Evolutionary conservation across 2,329 filamentous ascomycete genomes (phyloP), one percentile per base, ranked within the genome.

Genomic region (Stagonosporopsis tanaceti): DNA sequence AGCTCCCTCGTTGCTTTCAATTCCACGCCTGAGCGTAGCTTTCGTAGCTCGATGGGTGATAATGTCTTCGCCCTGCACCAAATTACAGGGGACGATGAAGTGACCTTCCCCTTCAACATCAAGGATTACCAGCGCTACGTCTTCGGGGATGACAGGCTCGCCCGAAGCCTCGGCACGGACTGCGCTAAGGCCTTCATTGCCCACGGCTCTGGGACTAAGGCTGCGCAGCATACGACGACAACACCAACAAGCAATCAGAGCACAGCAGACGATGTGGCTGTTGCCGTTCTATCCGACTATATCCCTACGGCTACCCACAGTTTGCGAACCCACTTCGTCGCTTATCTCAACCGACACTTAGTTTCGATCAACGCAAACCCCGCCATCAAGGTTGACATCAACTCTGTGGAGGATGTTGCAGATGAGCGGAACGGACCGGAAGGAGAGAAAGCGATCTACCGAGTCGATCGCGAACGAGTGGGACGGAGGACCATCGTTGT

Each of bases 131-230:
- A 68, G 46, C 62, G 60, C 38, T 69, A 67, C 47, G 53, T 68
- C n/a, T 69, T 69, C 53, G 67, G 67, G 37, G 64, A 68, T 57
- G 64, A 63, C 57, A 61, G 55, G 53, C 57, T 67, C 65, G 65
- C 67, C 60, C 55, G 64, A 50, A 61, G 55, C 28, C 60, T 68
- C 48, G 67, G 67, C 60, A 69, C 64, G 52, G 64, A 67, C 53
- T 64, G 66, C 58, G 65, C 65, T 64, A 64, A 63, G 58, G 64
- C 65, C 39, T 68, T 67, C 55, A 62, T 69, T 45, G 61, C 53
- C 47, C 35, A 50, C 38, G 38, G 39, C 50, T 50, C 48, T 46
- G 60, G 46, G 47, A 51, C 59, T 47, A 46, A 50, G 30, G 50
- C 55, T 48, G 39, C 50, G 46, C 53, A 52, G 44, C 34, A 20